Evolutionary conservation across 139 green algal genomes (phyloP).

Genomic region (Coelastrella sp.): DNA sequence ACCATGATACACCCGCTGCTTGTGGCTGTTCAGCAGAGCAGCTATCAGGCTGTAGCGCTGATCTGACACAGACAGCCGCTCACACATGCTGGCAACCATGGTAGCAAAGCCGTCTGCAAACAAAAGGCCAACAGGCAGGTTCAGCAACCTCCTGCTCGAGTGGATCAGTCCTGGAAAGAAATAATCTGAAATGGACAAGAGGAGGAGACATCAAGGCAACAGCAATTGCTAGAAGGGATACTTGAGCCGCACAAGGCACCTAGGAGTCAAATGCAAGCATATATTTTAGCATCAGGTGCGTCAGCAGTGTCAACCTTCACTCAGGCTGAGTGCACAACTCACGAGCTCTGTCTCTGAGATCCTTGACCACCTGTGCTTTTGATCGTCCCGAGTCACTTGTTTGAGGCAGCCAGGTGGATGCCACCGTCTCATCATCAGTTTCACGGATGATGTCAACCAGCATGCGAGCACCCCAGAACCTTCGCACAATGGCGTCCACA

Average conservation of each 20-base stretch:
- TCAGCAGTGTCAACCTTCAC: no score
- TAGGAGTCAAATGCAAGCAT: no score
- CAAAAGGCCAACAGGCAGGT: not conserved
- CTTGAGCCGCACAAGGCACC: no score
- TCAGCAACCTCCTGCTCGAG: not conserved
- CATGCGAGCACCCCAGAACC: constrained; percentile 18
- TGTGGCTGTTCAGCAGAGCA: constrained; percentile 80
- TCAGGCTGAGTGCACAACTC: not conserved
- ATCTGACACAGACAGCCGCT: constrained; percentile 57
- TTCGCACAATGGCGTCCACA: constrained; percentile 55
- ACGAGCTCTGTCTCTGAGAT: not conserved
- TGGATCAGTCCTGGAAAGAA: no score
- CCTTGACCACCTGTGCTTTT: not conserved
- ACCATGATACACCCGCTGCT: constrained; percentile 72
- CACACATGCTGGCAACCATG: constrained; percentile 87
- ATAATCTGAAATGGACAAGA: no score
- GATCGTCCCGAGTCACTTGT: not conserved
- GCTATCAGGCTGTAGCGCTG: constrained; percentile 77
- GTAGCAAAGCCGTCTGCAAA: constrained; percentile 61
- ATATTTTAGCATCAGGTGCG: no score
- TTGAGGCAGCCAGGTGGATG: not conserved
- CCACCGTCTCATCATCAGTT: constrained; percentile 1
- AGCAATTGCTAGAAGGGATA: no score
- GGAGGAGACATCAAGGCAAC: no score
- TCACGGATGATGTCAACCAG: not conserved